These are phyloP conservation scores for Mucor racemosus DNA, from an alignment of 371 early-diverging fungal species.

Conservation along the genomic window DNA sequence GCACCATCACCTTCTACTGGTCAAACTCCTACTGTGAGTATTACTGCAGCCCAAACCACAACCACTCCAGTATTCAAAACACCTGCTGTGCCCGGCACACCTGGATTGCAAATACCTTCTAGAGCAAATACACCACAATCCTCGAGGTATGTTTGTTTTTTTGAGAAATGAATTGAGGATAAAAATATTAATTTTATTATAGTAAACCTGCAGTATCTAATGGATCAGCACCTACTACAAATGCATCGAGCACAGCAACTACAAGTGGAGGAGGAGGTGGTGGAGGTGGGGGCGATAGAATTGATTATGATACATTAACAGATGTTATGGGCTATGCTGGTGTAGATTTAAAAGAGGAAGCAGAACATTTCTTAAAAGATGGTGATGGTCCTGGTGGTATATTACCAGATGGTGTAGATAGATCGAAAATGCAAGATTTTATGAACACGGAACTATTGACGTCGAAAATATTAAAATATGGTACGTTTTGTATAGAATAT, in stretches of 20 bases:
- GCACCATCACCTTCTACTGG: not conserved
- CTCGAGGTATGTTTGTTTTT: slow-evolving; percentile 15
- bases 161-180: not conserved
- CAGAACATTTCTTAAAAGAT: slow-evolving; percentile 54
- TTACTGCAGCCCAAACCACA: not conserved
- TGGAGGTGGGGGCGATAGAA: slow-evolving; percentile 38
- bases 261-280: slow-evolving; percentile 4
- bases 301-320: slow-evolving; percentile 69
- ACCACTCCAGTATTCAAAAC: slow-evolving; percentile 37
- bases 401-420: slow-evolving; percentile 46
- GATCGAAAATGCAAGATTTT: slow-evolving; percentile 62
- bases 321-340: slow-evolving; percentile 90
- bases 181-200: not conserved
- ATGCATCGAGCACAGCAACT: slow-evolving; percentile 14
- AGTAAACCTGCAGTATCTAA: slow-evolving; percentile 13
- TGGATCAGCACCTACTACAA: not conserved
- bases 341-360: slow-evolving; percentile 80
- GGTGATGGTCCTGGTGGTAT: slow-evolving; percentile 34
- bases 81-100: slow-evolving; percentile 29
- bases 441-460: slow-evolving; percentile 54
- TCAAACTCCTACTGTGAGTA: slow-evolving; percentile 10
- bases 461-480: slow-evolving; percentile 46
- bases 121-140: slow-evolving; percentile 18
- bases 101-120: slow-evolving; percentile 38
- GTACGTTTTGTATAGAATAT: slow-evolving; percentile 24